These are phyloP conservation scores for Xylaria sp. DNA, from an alignment of 2,329 filamentous ascomycete species.

Conservation along the genomic window DNA sequence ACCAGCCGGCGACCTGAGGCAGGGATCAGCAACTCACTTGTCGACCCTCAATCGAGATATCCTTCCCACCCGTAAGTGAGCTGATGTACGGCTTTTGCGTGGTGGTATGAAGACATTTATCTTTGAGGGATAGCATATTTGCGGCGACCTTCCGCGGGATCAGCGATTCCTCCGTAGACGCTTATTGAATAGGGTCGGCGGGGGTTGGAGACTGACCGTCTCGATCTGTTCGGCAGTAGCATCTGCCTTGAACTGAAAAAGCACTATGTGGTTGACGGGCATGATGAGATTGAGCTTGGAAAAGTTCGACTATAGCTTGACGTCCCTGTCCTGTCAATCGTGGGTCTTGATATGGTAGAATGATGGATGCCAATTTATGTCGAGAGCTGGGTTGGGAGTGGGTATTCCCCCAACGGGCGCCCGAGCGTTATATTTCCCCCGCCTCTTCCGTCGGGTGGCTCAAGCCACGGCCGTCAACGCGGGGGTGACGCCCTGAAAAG, in stretches of 20 bases:
- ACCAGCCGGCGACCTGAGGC: not conserved
- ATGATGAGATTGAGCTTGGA: constrained; percentile 11
- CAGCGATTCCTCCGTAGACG: not conserved
- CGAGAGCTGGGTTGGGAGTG: too few relatives aligned
- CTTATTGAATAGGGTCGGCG: not conserved
- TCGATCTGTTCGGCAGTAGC: constrained; percentile 24
- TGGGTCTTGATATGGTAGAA: too few relatives aligned
- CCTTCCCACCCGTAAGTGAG: constrained; percentile 61
- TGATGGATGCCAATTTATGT: too few relatives aligned
- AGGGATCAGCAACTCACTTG: constrained; percentile 54
- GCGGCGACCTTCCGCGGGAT: constrained; percentile 19
- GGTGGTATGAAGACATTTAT: constrained; percentile 64
- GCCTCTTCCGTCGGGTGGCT: too few relatives aligned
- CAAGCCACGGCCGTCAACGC: too few relatives aligned
- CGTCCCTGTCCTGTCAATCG: too few relatives aligned
- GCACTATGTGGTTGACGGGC: constrained; percentile 39
- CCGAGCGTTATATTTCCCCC: too few relatives aligned
- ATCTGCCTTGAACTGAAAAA: constrained; percentile 39
- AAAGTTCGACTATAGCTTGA: not conserved
- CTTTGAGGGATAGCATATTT: constrained; percentile 60
- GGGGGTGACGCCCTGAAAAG: too few relatives aligned
- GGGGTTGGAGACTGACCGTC: constrained; percentile 11
- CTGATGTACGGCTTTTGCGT: constrained; percentile 66
- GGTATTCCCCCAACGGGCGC: too few relatives aligned
- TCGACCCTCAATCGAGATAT: constrained; percentile 66